These are phyloP conservation scores for Pezicula neosporulosa DNA, from an alignment of 2,329 filamentous ascomycete genomes.

Conservation along the genomic window DNA sequence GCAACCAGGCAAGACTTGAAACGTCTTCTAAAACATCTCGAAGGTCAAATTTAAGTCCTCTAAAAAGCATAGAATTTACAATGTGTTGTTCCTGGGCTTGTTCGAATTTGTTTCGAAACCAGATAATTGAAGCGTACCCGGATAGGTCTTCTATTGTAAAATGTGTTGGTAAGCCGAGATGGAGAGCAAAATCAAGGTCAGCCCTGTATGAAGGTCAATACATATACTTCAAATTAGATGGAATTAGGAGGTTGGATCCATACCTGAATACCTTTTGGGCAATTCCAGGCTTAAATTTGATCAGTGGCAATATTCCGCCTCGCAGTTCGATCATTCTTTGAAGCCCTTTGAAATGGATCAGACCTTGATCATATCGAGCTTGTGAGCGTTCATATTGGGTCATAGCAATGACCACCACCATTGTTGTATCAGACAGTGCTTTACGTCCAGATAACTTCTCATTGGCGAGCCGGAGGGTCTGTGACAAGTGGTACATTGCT, in stretches of 20 bases:
- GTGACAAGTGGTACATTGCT: conserved; percentile 22
- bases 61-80: background rate
- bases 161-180: conserved; percentile 15
- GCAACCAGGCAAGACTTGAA: conserved; percentile 11
- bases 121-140: background rate
- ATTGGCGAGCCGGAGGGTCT: conserved; percentile 26
- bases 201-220: conserved; percentile 9
- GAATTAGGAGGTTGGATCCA: background rate
- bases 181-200: conserved; percentile 23
- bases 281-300: conserved; percentile 10
- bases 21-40: conserved; percentile 12
- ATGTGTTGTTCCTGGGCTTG: background rate
- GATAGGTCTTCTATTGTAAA: conserved; percentile 7
- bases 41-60: conserved; percentile 3
- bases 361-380: conserved; percentile 16
- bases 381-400: conserved; percentile 22
- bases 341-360: conserved; percentile 29
- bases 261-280: conserved; percentile 20
- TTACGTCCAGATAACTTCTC: conserved; percentile 20
- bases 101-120: background rate
- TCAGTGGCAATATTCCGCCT: conserved; percentile 24
- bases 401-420: conserved; percentile 26
- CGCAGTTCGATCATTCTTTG: conserved; percentile 26
- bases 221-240: background rate
- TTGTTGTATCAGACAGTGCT: conserved; percentile 23